A percentile compares a stretch with the other conserved stretches of the same genome.
Conservation (phyloP, 192 early-diverging fungal genomes). For the Coemansia sp. region DNA sequence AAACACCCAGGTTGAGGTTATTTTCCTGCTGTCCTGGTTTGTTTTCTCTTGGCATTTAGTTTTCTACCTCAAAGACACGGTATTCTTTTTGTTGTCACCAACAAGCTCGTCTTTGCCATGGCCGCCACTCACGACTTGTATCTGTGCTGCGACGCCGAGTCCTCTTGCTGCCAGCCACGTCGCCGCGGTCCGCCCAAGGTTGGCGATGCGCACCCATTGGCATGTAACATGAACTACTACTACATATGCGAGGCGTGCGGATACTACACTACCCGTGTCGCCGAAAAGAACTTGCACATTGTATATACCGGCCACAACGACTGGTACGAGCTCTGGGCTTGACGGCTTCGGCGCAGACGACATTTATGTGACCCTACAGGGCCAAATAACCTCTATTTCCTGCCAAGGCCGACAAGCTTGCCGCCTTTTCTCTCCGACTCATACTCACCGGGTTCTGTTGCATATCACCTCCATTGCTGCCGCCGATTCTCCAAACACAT, state of each 20-base stretch:
- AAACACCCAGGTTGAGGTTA: no score
- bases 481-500: no score
- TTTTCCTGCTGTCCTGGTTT: neutral
- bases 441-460: no score
- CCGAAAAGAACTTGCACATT: slow-evolving; percentile 40
- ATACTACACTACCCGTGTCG: slow-evolving; percentile 26
- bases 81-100: neutral
- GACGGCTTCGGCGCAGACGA: neutral
- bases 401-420: no score
- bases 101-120: neutral
- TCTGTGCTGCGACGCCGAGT: neutral
- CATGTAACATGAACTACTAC: slow-evolving; percentile 32
- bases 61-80: neutral
- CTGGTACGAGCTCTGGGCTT: slow-evolving; percentile 31
- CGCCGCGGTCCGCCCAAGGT: neutral
- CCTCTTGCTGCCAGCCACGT: neutral
- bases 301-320: slow-evolving; percentile 34
- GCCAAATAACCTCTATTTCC: no score
- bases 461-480: no score
- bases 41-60: neutral
- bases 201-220: neutral
- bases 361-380: neutral
- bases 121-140: neutral
- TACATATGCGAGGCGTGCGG: slow-evolving; percentile 43
- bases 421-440: no score